phyloP scores from a whole-genome alignment of 2,329 filamentous ascomycete genomes.

The Ophiocordyceps camponoti-leonardi region DNA sequence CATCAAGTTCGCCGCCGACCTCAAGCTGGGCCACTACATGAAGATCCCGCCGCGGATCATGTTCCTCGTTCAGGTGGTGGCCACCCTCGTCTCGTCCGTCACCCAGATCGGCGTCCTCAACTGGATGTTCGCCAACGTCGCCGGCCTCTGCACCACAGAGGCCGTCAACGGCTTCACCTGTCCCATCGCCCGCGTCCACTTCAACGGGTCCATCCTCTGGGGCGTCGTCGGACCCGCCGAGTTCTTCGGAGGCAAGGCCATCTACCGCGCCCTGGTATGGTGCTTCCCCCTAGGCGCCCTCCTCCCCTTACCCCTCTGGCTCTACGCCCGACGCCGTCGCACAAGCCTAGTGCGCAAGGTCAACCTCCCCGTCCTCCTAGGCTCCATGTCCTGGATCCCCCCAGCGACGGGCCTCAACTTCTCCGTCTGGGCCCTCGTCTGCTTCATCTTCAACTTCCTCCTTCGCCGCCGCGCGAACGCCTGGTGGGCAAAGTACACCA shows the following conservation, averaged over 20 bases:
- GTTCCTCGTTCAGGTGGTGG: constrained; percentile 62
- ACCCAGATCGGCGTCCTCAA: constrained; percentile 76
- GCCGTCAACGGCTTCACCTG: constrained; percentile 83
- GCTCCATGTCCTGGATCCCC: constrained; percentile 71
- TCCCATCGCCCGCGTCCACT: constrained; percentile 73
- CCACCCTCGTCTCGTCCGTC: constrained; percentile 58
- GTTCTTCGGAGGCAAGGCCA: constrained; percentile 62
- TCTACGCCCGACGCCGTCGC: constrained; percentile 42
- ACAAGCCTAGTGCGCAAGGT: constrained; percentile 55
- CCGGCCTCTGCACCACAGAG: constrained; percentile 57
- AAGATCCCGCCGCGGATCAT: constrained; percentile 68
- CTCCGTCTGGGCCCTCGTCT: constrained; percentile 71
- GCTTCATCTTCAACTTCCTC: constrained; percentile 68
- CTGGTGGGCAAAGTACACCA: constrained; percentile 88
- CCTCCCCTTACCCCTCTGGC: constrained; percentile 58
- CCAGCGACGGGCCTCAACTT: constrained; percentile 79
- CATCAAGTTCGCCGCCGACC: constrained; percentile 73
- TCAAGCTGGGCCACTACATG: constrained; percentile 81
- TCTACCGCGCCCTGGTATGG: constrained; percentile 65
- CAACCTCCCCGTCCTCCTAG: constrained; percentile 70
- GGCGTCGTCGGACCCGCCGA: constrained; percentile 69
- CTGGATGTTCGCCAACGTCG: constrained; percentile 74
- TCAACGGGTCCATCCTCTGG: constrained; percentile 82
- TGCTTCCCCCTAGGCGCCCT: constrained; percentile 64
- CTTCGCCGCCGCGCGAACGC: constrained; percentile 50